A percentile compares a stretch with the other conserved stretches of the same genome.
Conservation (phyloP, 768 basidiomycete species). For the Pisolithus microcarpus region DNA sequence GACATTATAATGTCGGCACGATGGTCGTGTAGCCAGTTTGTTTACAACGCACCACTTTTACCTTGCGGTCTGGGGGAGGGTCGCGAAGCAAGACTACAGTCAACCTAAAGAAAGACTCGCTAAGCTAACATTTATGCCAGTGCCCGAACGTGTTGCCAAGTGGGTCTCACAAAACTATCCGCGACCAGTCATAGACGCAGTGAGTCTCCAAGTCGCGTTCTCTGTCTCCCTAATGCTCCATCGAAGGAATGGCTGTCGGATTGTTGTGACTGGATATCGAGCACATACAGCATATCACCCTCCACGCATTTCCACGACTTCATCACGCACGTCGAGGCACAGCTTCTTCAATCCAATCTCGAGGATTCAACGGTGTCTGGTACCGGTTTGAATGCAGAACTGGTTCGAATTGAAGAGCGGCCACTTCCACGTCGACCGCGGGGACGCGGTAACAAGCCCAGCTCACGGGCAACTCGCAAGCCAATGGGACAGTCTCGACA, state of each 20-base stretch:
- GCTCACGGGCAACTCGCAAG: background rate
- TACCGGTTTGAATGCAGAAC: slow-evolving; percentile 47
- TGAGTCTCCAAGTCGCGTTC: slow-evolving; percentile 21
- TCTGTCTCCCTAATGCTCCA: slow-evolving; percentile 1
- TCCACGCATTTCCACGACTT: slow-evolving; percentile 44
- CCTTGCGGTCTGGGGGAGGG: no score
- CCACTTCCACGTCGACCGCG: slow-evolving; percentile 1
- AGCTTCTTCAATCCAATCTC: slow-evolving; percentile 69
- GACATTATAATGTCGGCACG: no score
- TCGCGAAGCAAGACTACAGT: no score
- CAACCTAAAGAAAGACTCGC: no score
- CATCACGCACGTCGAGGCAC: slow-evolving; percentile 48
- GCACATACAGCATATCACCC: slow-evolving; percentile 42
- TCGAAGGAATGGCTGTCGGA: slow-evolving; percentile 70
- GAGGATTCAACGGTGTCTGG: slow-evolving; percentile 62
- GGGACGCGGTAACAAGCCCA: background rate
- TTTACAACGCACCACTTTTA: no score
- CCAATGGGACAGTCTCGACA: slow-evolving; percentile 5
- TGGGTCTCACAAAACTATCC: slow-evolving; percentile 54
- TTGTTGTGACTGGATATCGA: slow-evolving; percentile 59
- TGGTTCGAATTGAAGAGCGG: slow-evolving; percentile 8
- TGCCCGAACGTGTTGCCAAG: slow-evolving; percentile 29
- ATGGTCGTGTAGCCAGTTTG: no score
- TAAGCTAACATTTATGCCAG: slow-evolving; percentile 12
- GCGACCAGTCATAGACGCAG: slow-evolving; percentile 58